These are phyloP conservation scores for Scheffersomyces titani DNA, from an alignment of 1,139 yeast genomes.

Conservation along the genomic window DNA sequence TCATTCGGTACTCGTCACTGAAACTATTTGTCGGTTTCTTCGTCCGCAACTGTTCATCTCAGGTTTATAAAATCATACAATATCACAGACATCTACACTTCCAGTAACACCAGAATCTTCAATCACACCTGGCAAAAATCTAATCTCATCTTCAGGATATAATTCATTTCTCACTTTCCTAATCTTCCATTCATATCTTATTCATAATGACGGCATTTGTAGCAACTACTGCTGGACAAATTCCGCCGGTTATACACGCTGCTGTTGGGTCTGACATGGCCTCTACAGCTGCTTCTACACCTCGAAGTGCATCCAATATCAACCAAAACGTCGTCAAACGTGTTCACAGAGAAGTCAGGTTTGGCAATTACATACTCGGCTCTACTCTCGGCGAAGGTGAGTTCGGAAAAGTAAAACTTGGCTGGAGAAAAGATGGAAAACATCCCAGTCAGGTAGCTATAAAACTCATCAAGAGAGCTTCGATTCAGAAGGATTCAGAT, in stretches of 20 bases:
- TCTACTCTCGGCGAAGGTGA: conserved; percentile 98
- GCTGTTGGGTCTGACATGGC: neutral
- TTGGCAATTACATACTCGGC: conserved; percentile 87
- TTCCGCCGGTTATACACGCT: neutral
- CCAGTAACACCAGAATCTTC: neutral
- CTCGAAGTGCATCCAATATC: neutral
- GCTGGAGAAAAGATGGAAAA: conserved; percentile 85
- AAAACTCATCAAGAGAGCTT: conserved; percentile 83
- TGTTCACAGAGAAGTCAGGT: conserved; percentile 61
- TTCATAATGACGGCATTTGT: neutral
- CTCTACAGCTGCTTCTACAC: neutral
- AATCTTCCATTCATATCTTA: neutral
- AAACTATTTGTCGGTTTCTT: neutral
- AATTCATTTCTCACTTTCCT: neutral
- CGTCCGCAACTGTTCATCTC: neutral
- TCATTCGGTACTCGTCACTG: neutral
- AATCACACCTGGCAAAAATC: neutral
- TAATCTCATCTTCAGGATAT: neutral
- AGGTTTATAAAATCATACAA: neutral
- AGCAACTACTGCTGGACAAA: neutral
- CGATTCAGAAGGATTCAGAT: conserved; percentile 79
- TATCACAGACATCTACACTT: neutral
- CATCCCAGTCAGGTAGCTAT: conserved; percentile 89
- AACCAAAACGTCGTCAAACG: conserved; percentile 17
- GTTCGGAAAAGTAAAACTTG: conserved; percentile 96